A percentile compares a stretch with the other conserved stretches of the same genome.
phyloP scores from a whole-genome alignment of 2,329 filamentous ascomycete species.

The Neoascochyta sp. region DNA sequence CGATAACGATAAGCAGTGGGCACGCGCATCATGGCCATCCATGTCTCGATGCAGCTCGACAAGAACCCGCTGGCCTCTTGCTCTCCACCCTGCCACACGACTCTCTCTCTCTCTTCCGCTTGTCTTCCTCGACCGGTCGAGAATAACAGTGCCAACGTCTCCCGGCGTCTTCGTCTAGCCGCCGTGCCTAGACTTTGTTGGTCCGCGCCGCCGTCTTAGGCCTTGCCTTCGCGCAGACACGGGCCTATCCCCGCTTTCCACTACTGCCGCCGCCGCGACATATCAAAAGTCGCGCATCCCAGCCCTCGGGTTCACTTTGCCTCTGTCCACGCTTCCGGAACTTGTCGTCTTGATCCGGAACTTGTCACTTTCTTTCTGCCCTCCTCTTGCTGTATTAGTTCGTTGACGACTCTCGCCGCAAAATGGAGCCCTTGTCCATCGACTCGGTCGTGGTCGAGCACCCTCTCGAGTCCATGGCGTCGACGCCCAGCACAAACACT shows the following conservation, averaged over 20 bases:
- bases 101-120: neutral
- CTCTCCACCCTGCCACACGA: neutral
- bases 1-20: neutral
- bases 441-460: slow-evolving; percentile 37
- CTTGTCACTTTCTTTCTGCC: slow-evolving; percentile 7
- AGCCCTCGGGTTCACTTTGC: slow-evolving; percentile 15
- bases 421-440: slow-evolving; percentile 39
- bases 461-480: slow-evolving; percentile 13
- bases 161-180: slow-evolving; percentile 2
- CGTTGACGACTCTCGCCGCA: slow-evolving; percentile 8
- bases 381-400: slow-evolving; percentile 9
- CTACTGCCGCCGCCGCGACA: slow-evolving; percentile 10
- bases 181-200: slow-evolving; percentile 6
- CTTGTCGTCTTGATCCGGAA: slow-evolving; percentile 1
- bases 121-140: too few relatives aligned
- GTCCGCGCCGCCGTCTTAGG: slow-evolving; percentile 9
- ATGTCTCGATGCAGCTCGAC: too few relatives aligned
- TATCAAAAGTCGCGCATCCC: slow-evolving; percentile 26
- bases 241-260: slow-evolving; percentile 20
- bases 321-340: neutral
- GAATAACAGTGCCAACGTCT: slow-evolving; percentile 1
- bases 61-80: slow-evolving; percentile 1
- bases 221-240: slow-evolving; percentile 7
- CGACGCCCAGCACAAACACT: slow-evolving; percentile 13
- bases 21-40: neutral